Percentiles rank a stretch among this genome's conserved stretches.
phyloP scores from a whole-genome alignment of 2,329 filamentous ascomycete species.

The Pseudogymnoascus sp. region DNA sequence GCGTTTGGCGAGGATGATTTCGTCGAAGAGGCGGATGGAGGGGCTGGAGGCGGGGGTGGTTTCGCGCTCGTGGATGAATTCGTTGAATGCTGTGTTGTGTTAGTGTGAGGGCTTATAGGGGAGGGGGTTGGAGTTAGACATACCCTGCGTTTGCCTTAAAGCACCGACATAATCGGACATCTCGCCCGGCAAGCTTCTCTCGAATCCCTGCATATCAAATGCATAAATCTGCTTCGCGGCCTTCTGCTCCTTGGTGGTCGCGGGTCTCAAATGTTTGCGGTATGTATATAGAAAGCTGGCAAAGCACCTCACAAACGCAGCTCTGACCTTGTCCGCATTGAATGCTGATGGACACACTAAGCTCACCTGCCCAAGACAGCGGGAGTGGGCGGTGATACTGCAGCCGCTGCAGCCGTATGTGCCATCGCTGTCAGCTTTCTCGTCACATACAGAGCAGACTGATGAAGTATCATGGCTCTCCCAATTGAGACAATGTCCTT shows the following conservation, averaged over 20 bases:
- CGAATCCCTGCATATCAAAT: slow-evolving; percentile 58
- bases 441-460: slow-evolving; percentile 66
- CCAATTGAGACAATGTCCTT: slow-evolving; percentile 73
- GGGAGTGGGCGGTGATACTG: slow-evolving; percentile 45
- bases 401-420: slow-evolving; percentile 68
- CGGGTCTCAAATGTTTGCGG: slow-evolving; percentile 48
- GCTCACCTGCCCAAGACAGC: slow-evolving; percentile 53
- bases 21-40: slow-evolving; percentile 68
- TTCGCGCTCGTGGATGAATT: slow-evolving; percentile 78
- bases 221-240: slow-evolving; percentile 50
- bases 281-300: slow-evolving; percentile 61
- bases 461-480: slow-evolving; percentile 48
- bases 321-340: slow-evolving; percentile 51
- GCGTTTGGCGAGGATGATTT: slow-evolving; percentile 72
- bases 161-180: slow-evolving; percentile 56
- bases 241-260: slow-evolving; percentile 52
- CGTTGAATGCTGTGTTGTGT: slow-evolving; percentile 55
- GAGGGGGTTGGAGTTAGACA: slow-evolving; percentile 15
- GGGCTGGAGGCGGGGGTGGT: slow-evolving; percentile 52
- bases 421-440: slow-evolving; percentile 56
- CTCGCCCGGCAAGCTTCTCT: slow-evolving; percentile 55
- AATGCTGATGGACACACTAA: slow-evolving; percentile 57
- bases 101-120: slow-evolving; percentile 30
- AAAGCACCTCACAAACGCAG: slow-evolving; percentile 55
- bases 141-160: slow-evolving; percentile 60